Evolutionary conservation across 208 protist genomes (phyloP).

Genomic region (Herpetomonas samuelpessoai): DNA sequence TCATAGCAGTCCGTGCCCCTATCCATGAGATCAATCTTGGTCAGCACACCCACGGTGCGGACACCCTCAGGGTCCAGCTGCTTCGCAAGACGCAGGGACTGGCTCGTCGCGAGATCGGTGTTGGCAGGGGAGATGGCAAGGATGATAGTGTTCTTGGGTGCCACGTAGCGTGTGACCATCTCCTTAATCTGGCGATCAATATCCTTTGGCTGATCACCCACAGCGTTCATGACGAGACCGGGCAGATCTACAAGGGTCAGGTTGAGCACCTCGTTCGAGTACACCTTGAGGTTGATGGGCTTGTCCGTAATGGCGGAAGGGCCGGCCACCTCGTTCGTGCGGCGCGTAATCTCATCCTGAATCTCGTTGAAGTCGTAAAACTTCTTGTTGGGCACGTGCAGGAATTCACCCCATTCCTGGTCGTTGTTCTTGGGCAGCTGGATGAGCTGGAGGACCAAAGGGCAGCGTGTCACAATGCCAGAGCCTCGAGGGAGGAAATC

Average conservation of each 20-base stretch:
- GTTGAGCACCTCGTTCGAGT: slow-evolving; percentile 95
- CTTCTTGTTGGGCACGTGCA: slow-evolving; percentile 86
- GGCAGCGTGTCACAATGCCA: slow-evolving; percentile 99
- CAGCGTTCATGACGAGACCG: slow-evolving; percentile 98
- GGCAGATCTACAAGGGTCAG: slow-evolving; percentile 99
- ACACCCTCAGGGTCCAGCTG: slow-evolving; percentile 97
- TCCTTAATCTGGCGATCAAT: slow-evolving; percentile 97
- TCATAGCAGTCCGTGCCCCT: slow-evolving; percentile 97
- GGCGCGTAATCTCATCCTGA: slow-evolving; percentile 92
- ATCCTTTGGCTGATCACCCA: slow-evolving; percentile 98
- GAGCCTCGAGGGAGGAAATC: slow-evolving; percentile 99
- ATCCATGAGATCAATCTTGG: slow-evolving; percentile 99
- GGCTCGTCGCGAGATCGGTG: slow-evolving; percentile 98
- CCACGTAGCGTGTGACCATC: slow-evolving; percentile 97
- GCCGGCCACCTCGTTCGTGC: slow-evolving; percentile 97
- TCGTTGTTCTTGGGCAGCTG: slow-evolving; percentile 59
- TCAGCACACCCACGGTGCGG: slow-evolving; percentile 98
- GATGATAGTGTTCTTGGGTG: slow-evolving; percentile 97
- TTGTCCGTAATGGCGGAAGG: slow-evolving; percentile 92
- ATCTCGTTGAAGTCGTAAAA: slow-evolving; percentile 97
- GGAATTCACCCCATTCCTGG: slow-evolving; percentile 89
- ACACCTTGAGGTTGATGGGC: slow-evolving; percentile 98
- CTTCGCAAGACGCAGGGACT: slow-evolving; percentile 96
- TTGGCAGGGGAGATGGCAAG: slow-evolving; percentile 99
- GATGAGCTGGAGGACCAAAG: slow-evolving; percentile 98